Base-by-base conservation (phyloP, 306 rosid genomes). In the Cucurbita moschata region DNA sequence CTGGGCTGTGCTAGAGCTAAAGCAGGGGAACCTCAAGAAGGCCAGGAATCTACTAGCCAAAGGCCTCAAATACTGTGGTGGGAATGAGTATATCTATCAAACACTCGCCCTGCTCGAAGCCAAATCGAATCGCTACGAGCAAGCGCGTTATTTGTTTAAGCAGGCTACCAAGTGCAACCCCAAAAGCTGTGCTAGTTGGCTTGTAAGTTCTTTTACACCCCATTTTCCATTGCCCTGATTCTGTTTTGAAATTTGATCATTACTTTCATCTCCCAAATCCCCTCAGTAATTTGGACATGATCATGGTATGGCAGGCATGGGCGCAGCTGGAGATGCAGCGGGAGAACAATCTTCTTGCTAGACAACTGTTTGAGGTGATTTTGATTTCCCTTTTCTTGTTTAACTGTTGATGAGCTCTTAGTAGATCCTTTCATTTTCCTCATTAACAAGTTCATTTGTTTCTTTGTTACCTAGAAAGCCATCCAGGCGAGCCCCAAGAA, bases 151-250 rank as follows among this genome's bases (percentile, higher is more conserved):
- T 80, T 80, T 90, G 56, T 90, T 94, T 80, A 85, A 78, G 78
- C 96, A 90, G 86, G 98, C 97, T 68, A 90, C 97, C 49, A 90
- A 82, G 75, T 89, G 87, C 77, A 94, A 94, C 82, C 89, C 97
- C 60, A 87, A 82, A 43, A 94, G 97, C 85, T 94, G 98, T 84
- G 98, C 97, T 60, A 86, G 98, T 80, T 94, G 98, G 98, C 97
- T 94, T 79, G 98, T 94, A 85, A 90, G 96, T 85, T 59, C 35
- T 9, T 38, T 84, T 69, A 40, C 72, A 76, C 46, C 54, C 16
- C 70, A 16, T 39, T n/a, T 39, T 42, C 44, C 44, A 13, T 56
- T 57, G 6, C 10, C 43, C 56, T 12, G 8, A 51, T 11, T 73
- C 44, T 73, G 18, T 55, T 73, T 4, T 42, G 59, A 75, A 30